These are phyloP conservation scores for Cryptococcus jaspeensis DNA, from an alignment of 1,284 basidiomycete species.

Conservation along the genomic window DNA sequence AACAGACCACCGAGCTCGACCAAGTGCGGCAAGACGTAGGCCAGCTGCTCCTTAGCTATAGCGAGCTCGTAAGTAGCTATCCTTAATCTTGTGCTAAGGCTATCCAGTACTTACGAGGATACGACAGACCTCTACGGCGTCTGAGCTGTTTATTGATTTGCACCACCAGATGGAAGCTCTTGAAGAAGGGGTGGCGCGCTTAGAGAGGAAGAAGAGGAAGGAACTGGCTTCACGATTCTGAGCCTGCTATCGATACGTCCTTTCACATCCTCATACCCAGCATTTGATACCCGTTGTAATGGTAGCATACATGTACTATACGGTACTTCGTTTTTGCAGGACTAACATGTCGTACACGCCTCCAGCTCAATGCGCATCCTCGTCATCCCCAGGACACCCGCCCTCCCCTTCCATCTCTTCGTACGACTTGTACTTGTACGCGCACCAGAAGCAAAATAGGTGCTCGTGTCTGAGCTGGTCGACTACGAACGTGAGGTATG, in stretches of 20 bases:
- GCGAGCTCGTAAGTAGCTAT: constrained; percentile 34
- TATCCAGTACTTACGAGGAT: background rate
- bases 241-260: background rate
- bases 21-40: constrained; percentile 24
- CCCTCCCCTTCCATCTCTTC: constrained; percentile 49
- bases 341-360: background rate
- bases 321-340: no score
- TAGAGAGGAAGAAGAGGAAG: constrained; percentile 30
- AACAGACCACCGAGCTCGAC: constrained; percentile 16
- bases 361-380: constrained; percentile 48
- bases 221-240: constrained; percentile 34
- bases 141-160: constrained; percentile 43
- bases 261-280: no score
- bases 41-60: constrained; percentile 33
- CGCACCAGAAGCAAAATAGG: constrained; percentile 51
- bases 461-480: constrained; percentile 47
- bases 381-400: constrained; percentile 50
- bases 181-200: constrained; percentile 33
- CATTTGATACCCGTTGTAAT: no score
- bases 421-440: constrained; percentile 38
- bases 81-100: no score
- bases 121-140: constrained; percentile 37
- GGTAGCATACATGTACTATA: no score
- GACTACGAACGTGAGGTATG: constrained; percentile 43
- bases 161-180: constrained; percentile 38